These are phyloP conservation scores for Acaromyces ingoldii DNA, from an alignment of 1,284 basidiomycete species.

Conservation along the genomic window DNA sequence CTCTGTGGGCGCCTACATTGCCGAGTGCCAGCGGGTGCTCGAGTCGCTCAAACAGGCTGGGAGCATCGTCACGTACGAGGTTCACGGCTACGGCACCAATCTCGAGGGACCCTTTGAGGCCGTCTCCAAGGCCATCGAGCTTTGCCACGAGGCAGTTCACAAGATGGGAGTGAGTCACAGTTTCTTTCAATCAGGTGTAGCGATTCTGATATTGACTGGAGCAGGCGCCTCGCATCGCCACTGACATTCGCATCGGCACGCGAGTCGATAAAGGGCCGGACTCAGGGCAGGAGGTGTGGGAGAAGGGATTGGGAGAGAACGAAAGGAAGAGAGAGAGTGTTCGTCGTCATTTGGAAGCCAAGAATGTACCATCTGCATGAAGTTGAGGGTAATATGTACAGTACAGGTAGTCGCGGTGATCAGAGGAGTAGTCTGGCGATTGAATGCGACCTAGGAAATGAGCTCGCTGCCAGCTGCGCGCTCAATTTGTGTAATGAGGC, in stretches of 20 bases:
- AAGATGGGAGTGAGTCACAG: constrained; percentile 32
- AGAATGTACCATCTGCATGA: too few species aligned
- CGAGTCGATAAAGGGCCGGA: constrained; percentile 22
- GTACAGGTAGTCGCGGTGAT: too few species aligned
- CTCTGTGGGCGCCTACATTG: constrained; percentile 47
- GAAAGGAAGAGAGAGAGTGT: constrained; percentile 49
- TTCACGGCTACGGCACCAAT: constrained; percentile 48
- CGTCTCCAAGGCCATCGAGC: constrained; percentile 41
- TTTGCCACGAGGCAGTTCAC: constrained; percentile 48
- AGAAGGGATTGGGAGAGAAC: constrained; percentile 38
- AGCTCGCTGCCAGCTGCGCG: constrained; percentile 2
- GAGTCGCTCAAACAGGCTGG: constrained; percentile 30
- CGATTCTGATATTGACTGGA: constrained; percentile 1
- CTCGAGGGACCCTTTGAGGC: constrained; percentile 41
- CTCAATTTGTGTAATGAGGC: constrained; percentile 1
- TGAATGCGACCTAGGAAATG: too few species aligned
- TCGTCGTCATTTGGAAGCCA: too few species aligned
- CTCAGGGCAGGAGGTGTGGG: constrained; percentile 12
- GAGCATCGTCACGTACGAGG: background rate
- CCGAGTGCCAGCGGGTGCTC: constrained; percentile 47
- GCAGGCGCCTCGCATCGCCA: constrained; percentile 38
- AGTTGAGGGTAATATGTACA: too few species aligned
- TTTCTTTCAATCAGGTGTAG: background rate
- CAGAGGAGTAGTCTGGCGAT: too few species aligned
- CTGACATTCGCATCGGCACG: constrained; percentile 49